Evolutionary conservation across 305 asterid genomes (phyloP), one percentile per base, ranked within the genome.

Genomic region (Fraxinus baroniana): DNA sequence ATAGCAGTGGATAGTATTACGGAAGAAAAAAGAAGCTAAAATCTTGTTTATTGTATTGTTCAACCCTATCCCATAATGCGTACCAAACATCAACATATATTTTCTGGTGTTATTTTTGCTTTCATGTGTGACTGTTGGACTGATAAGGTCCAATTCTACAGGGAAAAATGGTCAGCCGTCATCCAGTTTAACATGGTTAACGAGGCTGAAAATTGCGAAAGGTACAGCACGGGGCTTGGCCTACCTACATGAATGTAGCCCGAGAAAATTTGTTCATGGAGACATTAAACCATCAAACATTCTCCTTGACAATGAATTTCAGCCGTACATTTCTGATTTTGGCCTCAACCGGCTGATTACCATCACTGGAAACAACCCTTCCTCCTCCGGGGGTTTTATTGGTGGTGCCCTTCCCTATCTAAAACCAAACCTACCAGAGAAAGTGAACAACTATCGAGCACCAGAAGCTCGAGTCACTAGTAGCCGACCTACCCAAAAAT

Each of bases 221-320:
- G 99, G 97, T 32, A 87, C 94, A 2, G 98, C 95, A 0, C 86
- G 93, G 28, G 99, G 98, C 76, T 81, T 96, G 71, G 98, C 97
- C 83, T 94, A 94, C 90, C 94, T 96, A 37, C 99, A 96, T 62
- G 99, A 96, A 84, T 96, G 98, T 83, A 96, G 97, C 90, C 98
- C 98, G 15, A 87, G 97, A 71, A 96, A 96, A 82, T 94, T 93
- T 76, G 93, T 96, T 81, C 98, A 96, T 20, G 98, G 93, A 52
- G 97, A 94, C 70, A 22, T 96, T 24, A 94, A 94, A 78, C 98
- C 98, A 13, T 93, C 98, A n/a, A 96, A 96, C 85, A 94, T 94
- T 68, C 98, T 96, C 86, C 94, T 96, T 1, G 99, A 96, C 92
- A 86, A 80, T 39, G 97, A 93, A 55, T 91, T 85, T 87, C 91